These are phyloP conservation scores for Nicotiana attenuata DNA, from an alignment of 257 asterid species.

Conservation along the genomic window DNA sequence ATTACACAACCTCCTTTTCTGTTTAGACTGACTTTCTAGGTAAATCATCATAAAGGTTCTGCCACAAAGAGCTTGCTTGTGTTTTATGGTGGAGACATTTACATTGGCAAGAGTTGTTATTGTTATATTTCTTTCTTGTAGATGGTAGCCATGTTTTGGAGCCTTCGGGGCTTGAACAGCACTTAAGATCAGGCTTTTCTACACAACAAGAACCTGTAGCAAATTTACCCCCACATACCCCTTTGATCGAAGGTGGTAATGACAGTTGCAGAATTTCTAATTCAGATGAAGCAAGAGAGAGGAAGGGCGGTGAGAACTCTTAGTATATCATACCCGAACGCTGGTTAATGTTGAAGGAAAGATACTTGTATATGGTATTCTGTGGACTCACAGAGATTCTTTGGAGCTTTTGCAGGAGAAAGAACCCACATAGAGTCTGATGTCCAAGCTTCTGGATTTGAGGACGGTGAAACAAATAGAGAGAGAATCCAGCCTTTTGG, in stretches of 20 bases:
- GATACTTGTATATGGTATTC: conserved; percentile 9
- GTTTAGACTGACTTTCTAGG: conserved; percentile 8
- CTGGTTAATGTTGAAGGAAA: conserved; percentile 14
- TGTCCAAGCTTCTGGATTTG: conserved; percentile 27
- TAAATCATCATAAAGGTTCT: conserved; percentile 12
- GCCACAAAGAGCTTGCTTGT: conserved; percentile 18
- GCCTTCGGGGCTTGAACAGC: conserved; percentile 33
- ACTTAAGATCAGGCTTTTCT: conserved; percentile 26
- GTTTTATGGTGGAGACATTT: conserved; percentile 22
- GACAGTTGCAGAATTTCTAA: conserved; percentile 25
- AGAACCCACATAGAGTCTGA: conserved; percentile 24
- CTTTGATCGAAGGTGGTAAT: conserved; percentile 14
- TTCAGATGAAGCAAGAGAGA: conserved; percentile 21
- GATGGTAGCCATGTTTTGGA: conserved; percentile 40
- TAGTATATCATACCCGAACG: conserved; percentile 17
- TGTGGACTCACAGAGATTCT: conserved; percentile 11
- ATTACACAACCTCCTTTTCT: not conserved
- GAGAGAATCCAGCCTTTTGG: conserved; percentile 21
- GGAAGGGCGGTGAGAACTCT: conserved; percentile 47
- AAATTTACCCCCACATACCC: conserved; percentile 18
- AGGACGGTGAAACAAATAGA: conserved; percentile 26
- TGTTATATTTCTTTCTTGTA: conserved; percentile 28
- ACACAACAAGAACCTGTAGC: conserved; percentile 25
- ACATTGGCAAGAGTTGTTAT: conserved; percentile 17
- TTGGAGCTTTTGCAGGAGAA: conserved; percentile 63